Percentiles rank a stretch among this genome's conserved stretches.
Conservation (phyloP, 176 grass and related monocot genomes). For the Tuctoria greenei region DNA sequence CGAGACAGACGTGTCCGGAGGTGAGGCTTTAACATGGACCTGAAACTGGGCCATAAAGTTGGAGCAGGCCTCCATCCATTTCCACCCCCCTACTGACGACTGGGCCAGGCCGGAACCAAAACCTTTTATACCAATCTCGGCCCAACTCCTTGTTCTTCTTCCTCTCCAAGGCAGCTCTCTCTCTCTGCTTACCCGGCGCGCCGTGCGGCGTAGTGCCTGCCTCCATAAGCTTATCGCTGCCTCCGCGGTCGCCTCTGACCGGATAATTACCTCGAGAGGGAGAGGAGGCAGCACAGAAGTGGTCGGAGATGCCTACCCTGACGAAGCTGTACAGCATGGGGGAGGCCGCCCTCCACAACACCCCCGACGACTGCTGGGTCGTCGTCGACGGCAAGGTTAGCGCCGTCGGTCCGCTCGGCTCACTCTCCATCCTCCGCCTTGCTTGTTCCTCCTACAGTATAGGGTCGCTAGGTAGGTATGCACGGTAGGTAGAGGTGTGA, state of each 20-base stretch:
- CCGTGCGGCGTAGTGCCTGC: no score
- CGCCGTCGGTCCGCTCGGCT: background rate
- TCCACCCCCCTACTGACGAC: no score
- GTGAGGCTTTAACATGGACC: background rate
- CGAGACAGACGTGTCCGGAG: no score
- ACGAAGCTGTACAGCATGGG: constrained; percentile 78
- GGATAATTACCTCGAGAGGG: background rate
- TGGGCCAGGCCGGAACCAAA: background rate
- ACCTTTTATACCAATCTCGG: background rate
- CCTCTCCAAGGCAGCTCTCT: constrained; percentile 8
- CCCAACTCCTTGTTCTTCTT: constrained; percentile 39
- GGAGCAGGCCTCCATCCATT: background rate
- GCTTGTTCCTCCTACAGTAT: background rate
- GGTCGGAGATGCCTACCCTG: constrained; percentile 54
- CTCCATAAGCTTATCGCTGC: constrained; percentile 2
- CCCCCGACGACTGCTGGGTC: constrained; percentile 73
- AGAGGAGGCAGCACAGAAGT: background rate
- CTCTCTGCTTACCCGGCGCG: constrained; percentile 36
- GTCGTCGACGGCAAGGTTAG: constrained; percentile 82
- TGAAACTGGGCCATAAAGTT: background rate
- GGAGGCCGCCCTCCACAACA: constrained; percentile 71
- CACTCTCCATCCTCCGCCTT: background rate
- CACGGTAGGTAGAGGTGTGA: background rate
- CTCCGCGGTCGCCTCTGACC: background rate
- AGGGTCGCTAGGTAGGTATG: background rate